Base-by-base conservation (phyloP, 768 basidiomycete genomes). In the Xanthoconium purpureum region DNA sequence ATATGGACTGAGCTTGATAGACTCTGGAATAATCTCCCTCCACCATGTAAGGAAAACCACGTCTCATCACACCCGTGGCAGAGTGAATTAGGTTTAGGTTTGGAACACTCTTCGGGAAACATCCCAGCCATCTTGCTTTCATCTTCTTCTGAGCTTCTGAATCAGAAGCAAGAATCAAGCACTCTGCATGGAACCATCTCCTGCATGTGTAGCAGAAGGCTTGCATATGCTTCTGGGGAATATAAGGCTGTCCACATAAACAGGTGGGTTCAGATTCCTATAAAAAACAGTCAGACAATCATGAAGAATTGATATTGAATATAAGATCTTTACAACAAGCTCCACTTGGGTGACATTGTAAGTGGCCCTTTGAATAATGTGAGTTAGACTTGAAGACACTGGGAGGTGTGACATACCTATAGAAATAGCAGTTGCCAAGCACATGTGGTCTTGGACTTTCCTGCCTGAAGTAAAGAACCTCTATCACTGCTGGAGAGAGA, bases 1-100 rank as follows among this genome's bases (percentile, higher is more conserved):
- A 33, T 54, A 53, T 53, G 9, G 47, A 53, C 42, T 57, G 56
- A 37, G 56, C 56, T 36, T 57, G 51, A 18, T 57, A 57, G 2
- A 53, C 51, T n/a, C 5, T 48, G 5, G 30, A 17, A 39, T 53
- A 53, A 32, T 49, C 29, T n/a, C 51, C 51, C 36, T 57, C 42
- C 0, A 54, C 36, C 0, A 0, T 30, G 30, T 57, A 11, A 44
- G 29, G 47, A 4, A 43, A 7, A 11, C 56, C 47, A 36, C 36
- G 35, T 38, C 51, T 57, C 36, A 57, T 57, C 0, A 1, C 1
- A 38, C 47, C 35, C 51, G 48, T 49, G 2, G 56, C 40, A 38
- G 42, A 52, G 3, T 8, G 7, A 8, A 57, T 1, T 1, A 57
- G 47, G 1, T 20, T 1, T 1, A 57, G 47, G 1, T 20, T 39